Evolutionary conservation across 495 filamentous ascomycete species (phyloP).

Genomic region (Penicillium desertorum): DNA sequence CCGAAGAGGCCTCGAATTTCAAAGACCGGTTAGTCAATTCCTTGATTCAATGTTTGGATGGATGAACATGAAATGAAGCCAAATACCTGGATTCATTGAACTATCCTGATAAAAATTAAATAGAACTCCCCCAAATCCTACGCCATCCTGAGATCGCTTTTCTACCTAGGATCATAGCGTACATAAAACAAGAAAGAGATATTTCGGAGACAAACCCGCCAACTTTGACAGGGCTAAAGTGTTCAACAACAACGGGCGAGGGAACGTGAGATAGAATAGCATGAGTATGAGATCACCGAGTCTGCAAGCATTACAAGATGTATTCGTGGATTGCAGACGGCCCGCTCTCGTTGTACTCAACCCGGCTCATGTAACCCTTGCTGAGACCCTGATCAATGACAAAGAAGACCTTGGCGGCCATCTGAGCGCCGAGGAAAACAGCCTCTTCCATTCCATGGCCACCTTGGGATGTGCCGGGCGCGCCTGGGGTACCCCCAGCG

Average conservation of each 20-base stretch:
- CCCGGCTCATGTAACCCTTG: slow-evolving; percentile 70
- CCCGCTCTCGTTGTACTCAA: slow-evolving; percentile 77
- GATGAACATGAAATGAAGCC: neutral
- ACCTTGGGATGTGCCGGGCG: slow-evolving; percentile 26
- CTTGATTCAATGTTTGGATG: neutral
- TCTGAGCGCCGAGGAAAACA: slow-evolving; percentile 78
- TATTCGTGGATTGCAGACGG: slow-evolving; percentile 67
- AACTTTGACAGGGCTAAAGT: slow-evolving; percentile 9
- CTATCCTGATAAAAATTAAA: slow-evolving; percentile 7
- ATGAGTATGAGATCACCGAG: slow-evolving; percentile 5
- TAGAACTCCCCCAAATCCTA: slow-evolving; percentile 31
- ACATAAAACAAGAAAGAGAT: slow-evolving; percentile 19
- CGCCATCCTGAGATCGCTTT: slow-evolving; percentile 25
- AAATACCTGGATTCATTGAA: neutral
- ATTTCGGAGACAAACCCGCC: slow-evolving; percentile 10
- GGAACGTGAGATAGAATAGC: slow-evolving; percentile 15
- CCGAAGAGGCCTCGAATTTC: neutral
- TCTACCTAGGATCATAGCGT: slow-evolving; percentile 28
- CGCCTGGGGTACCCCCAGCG: slow-evolving; percentile 1
- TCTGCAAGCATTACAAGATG: slow-evolving; percentile 26
- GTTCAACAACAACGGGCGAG: neutral
- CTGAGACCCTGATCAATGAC: slow-evolving; percentile 67
- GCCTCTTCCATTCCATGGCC: slow-evolving; percentile 61
- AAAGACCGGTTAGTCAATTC: neutral
- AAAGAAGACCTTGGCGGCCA: slow-evolving; percentile 73